A percentile compares a stretch with the other conserved stretches of the same genome.
These are phyloP conservation scores for Aspergillus hancockii DNA, from an alignment of 495 filamentous ascomycete species.

Conservation along the genomic window DNA sequence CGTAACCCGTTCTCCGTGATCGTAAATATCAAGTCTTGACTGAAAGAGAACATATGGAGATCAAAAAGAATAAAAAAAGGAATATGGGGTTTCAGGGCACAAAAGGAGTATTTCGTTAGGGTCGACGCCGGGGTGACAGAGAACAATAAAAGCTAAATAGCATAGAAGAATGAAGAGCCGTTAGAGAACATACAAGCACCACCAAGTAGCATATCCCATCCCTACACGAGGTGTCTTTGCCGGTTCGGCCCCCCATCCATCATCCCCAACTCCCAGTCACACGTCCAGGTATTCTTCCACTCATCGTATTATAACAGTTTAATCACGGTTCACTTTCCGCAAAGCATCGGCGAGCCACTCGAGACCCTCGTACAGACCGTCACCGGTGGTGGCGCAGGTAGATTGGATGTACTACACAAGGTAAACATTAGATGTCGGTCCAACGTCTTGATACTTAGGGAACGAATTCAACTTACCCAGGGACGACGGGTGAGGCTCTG, in stretches of 20 bases:
- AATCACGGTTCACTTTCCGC: slow-evolving; percentile 85
- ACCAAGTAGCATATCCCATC: slow-evolving; percentile 35
- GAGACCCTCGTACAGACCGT: slow-evolving; percentile 99
- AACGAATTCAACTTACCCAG: slow-evolving; percentile 72
- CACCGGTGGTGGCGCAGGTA: slow-evolving; percentile 97
- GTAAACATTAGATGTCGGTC: slow-evolving; percentile 22
- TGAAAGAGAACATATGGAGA: slow-evolving; percentile 11
- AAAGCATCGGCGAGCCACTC: slow-evolving; percentile 98
- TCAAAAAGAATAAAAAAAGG: slow-evolving; percentile 8
- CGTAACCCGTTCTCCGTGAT: slow-evolving; percentile 7
- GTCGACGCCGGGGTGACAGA: slow-evolving; percentile 41
- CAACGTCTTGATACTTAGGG: background rate
- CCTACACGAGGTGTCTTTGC: slow-evolving; percentile 31
- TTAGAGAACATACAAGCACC: slow-evolving; percentile 44
- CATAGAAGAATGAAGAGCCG: slow-evolving; percentile 45
- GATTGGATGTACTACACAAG: slow-evolving; percentile 92
- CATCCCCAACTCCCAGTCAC: slow-evolving; percentile 46
- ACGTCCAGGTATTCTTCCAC: slow-evolving; percentile 44
- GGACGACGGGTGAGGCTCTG: slow-evolving; percentile 96
- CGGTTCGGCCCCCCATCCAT: slow-evolving; percentile 40
- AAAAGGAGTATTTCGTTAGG: slow-evolving; percentile 28
- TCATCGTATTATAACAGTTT: slow-evolving; percentile 49
- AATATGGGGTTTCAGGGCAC: slow-evolving; percentile 19
- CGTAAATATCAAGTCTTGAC: slow-evolving; percentile 15
- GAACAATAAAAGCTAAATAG: slow-evolving; percentile 46